Percentiles rank a stretch among this genome's conserved stretches.
These are phyloP conservation scores for Eucalyptus decipiens DNA, from an alignment of 345 rosid species.

Conservation along the genomic window DNA sequence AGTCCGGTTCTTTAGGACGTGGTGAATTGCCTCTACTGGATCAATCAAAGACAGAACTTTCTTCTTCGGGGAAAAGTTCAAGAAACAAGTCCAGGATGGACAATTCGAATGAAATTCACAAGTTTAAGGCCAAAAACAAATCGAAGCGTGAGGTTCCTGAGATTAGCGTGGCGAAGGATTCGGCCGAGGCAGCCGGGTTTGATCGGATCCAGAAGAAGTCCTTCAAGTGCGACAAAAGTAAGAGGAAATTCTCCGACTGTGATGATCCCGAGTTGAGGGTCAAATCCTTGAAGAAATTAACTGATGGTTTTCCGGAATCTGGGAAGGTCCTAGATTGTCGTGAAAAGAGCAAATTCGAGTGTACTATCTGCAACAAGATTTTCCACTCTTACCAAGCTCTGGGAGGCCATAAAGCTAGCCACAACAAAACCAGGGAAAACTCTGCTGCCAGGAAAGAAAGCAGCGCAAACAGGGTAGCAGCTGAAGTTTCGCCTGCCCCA, in stretches of 20 bases:
- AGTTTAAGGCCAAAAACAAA: not conserved
- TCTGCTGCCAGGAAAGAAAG: slow-evolving; percentile 1
- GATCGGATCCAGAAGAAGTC: not conserved
- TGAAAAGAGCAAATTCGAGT: slow-evolving; percentile 36
- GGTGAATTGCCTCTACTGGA: not conserved
- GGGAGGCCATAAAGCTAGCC: slow-evolving; percentile 88
- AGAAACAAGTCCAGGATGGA: not conserved
- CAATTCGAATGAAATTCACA: not conserved
- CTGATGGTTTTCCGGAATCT: not conserved
- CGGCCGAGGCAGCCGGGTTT: not conserved
- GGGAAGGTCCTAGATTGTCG: slow-evolving; percentile 2
- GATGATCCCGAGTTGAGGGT: not conserved
- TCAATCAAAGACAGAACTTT: not conserved
- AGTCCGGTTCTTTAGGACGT: not conserved
- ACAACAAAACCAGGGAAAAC: slow-evolving; percentile 17
- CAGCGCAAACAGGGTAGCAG: slow-evolving; percentile 16
- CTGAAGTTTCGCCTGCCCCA: not conserved
- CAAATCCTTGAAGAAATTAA: not conserved
- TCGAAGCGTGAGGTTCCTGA: not conserved
- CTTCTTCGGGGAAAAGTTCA: not conserved
- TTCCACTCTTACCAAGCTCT: slow-evolving; percentile 80
- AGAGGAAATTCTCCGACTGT: slow-evolving; percentile 2
- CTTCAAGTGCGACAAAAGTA: not conserved
- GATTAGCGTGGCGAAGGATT: not conserved
- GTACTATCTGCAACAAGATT: slow-evolving; percentile 54